Conservation (phyloP, 768 basidiomycete species). For the Leccinum ochraceum region DNA sequence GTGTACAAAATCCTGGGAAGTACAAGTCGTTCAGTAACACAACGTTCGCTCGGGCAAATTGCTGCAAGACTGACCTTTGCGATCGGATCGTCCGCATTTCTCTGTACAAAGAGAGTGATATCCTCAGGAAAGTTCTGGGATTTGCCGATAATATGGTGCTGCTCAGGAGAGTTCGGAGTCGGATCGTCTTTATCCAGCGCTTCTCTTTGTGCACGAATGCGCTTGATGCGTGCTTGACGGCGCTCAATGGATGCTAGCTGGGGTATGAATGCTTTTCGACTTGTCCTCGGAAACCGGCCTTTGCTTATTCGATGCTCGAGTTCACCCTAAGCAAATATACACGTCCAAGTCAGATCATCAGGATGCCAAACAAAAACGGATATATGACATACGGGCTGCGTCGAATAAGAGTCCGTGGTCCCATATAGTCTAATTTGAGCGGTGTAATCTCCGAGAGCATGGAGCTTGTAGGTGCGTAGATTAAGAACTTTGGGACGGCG, state of each 20-base stretch:
- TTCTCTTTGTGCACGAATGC: background rate
- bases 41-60: background rate
- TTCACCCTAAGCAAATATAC: background rate
- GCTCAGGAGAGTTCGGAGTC: background rate
- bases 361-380: background rate
- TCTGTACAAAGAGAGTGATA: background rate
- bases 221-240: background rate
- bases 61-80: background rate
- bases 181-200: background rate
- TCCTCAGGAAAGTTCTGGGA: background rate
- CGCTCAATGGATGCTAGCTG: background rate
- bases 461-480: background rate
- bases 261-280: background rate
- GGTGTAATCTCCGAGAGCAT: background rate
- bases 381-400: background rate
- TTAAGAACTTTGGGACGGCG: background rate
- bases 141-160: background rate
- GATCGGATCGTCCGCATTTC: background rate
- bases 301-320: background rate
- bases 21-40: background rate
- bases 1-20: background rate
- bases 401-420: no score
- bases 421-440: background rate
- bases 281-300: background rate
- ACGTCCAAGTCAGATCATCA: background rate